Conservation (phyloP, 2,329 filamentous ascomycete genomes). For the Ramichloridium luteum region DNA sequence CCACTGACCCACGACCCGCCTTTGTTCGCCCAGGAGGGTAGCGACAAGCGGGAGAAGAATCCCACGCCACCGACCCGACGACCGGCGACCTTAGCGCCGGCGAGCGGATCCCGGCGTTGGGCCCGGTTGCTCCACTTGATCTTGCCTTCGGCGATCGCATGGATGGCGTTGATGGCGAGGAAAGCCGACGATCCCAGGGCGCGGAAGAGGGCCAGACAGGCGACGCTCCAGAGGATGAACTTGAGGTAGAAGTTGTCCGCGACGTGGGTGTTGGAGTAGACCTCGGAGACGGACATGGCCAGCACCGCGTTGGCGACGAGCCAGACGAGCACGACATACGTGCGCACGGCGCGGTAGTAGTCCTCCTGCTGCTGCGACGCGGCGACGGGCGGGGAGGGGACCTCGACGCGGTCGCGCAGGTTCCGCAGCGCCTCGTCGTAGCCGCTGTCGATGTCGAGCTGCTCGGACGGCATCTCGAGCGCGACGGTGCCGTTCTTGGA, state of each 20-base stretch:
- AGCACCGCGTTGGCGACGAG: constrained; percentile 85
- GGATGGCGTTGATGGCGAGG: constrained; percentile 70
- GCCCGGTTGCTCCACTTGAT: constrained; percentile 41
- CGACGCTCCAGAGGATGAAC: constrained; percentile 89
- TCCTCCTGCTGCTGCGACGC: constrained; percentile 90
- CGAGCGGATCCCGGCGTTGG: background rate
- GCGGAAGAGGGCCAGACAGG: constrained; percentile 73
- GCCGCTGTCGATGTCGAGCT: constrained; percentile 93
- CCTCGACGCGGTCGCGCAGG: constrained; percentile 82
- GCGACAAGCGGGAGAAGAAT: background rate
- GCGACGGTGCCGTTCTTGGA: constrained; percentile 68
- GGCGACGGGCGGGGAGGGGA: constrained; percentile 47
- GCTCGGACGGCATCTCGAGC: constrained; percentile 93
- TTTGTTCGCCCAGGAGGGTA: background rate
- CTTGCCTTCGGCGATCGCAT: constrained; percentile 75
- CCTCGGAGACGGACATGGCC: constrained; percentile 83
- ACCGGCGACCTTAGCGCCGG: background rate
- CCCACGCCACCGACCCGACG: background rate
- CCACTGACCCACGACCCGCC: constrained; percentile 2
- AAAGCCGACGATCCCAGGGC: constrained; percentile 73
- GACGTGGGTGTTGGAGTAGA: constrained; percentile 60
- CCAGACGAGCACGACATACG: constrained; percentile 96
- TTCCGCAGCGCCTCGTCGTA: constrained; percentile 97
- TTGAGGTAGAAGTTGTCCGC: constrained; percentile 80
- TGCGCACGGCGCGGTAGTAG: constrained; percentile 94